These are phyloP conservation scores for Zhuliangozyma blackwelliae DNA, from an alignment of 1,139 yeast species.

Conservation along the genomic window DNA sequence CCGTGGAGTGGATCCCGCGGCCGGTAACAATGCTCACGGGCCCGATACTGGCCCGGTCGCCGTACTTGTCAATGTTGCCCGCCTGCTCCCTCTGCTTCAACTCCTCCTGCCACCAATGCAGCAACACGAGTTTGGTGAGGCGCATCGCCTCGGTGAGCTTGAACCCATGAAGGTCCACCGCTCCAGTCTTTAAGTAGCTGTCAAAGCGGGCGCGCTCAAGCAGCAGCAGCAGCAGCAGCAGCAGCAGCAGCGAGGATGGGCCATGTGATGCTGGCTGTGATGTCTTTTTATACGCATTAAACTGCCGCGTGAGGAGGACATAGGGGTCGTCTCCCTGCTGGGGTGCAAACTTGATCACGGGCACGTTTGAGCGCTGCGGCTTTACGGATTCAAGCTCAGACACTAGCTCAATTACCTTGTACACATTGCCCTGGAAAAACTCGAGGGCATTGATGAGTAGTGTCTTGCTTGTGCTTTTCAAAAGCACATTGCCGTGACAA, in stretches of 20 bases:
- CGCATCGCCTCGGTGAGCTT: slow-evolving; percentile 41
- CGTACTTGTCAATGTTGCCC: slow-evolving; percentile 30
- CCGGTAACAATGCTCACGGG: slow-evolving; percentile 52
- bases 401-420: slow-evolving; percentile 24
- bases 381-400: slow-evolving; percentile 4
- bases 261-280: background rate
- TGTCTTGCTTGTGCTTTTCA: slow-evolving; percentile 19
- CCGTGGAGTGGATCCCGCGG: slow-evolving; percentile 57
- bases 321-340: slow-evolving; percentile 2
- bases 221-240: background rate
- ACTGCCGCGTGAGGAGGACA: slow-evolving; percentile 2
- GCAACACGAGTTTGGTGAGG: slow-evolving; percentile 26
- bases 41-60: slow-evolving; percentile 27
- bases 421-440: slow-evolving; percentile 38
- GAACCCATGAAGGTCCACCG: slow-evolving; percentile 52
- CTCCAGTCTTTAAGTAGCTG: slow-evolving; percentile 11
- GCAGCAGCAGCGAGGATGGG: background rate
- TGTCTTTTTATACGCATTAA: slow-evolving; percentile 1
- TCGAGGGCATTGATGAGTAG: slow-evolving; percentile 35
- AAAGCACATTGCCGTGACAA: slow-evolving; percentile 17
- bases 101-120: slow-evolving; percentile 57
- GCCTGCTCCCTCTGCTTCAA: slow-evolving; percentile 30
- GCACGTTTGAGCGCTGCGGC: background rate
- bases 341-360: slow-evolving; percentile 1
- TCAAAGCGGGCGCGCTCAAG: slow-evolving; percentile 1